A percentile compares a stretch with the other conserved stretches of the same genome.
Conservation (phyloP, 768 basidiomycete genomes). For the Saitozyma sp. region DNA sequence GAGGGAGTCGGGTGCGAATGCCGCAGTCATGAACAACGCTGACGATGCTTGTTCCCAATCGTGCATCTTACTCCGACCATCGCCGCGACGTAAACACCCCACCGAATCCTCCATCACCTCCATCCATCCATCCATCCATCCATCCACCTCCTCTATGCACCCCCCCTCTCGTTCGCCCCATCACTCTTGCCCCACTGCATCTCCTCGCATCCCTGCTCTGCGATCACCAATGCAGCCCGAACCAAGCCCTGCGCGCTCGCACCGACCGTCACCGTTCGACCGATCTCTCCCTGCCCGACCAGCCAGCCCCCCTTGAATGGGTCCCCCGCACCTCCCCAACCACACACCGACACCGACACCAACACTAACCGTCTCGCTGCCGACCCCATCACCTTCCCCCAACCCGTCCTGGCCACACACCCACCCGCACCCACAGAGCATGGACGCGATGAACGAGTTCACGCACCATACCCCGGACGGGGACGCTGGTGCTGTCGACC, state of each 20-base stretch:
- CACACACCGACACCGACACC: not conserved
- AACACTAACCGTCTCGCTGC: not conserved
- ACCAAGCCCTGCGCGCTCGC: no score
- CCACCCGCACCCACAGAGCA: not conserved
- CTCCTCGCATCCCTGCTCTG: not conserved
- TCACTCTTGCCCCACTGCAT: not conserved
- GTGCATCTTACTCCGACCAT: not conserved
- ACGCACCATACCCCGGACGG: conserved; percentile 5
- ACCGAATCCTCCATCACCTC: no score
- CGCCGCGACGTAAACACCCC: not conserved
- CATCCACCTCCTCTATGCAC: conserved; percentile 8
- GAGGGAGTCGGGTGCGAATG: not conserved
- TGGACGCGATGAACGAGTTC: conserved; percentile 16
- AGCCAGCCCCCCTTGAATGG: not conserved
- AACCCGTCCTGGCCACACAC: not conserved
- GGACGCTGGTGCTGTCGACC: conserved; percentile 2
- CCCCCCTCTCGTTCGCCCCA: conserved; percentile 4
- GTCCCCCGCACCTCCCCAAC: not conserved
- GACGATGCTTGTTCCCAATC: not conserved
- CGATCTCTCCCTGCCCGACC: not conserved
- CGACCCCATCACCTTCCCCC: not conserved
- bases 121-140: not conserved
- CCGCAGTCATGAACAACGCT: not conserved
- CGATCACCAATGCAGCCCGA: not conserved
- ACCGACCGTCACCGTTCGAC: no score